A percentile compares a stretch with the other conserved stretches of the same genome.
Evolutionary conservation across 2,329 filamentous ascomycete genomes (phyloP).

Genomic region (Rugonectria rugulosa): DNA sequence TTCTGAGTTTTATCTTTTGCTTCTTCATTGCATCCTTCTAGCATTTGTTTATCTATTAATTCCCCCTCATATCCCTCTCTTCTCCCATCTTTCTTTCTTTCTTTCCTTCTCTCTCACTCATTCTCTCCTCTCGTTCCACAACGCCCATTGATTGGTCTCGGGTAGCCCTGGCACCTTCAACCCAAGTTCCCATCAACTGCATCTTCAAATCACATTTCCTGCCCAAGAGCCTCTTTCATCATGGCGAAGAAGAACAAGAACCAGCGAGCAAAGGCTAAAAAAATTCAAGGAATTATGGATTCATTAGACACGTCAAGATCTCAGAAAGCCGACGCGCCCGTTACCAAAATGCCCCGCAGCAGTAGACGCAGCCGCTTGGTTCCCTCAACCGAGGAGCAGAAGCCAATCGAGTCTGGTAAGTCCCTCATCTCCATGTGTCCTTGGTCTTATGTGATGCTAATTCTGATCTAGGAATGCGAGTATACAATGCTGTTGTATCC

Average conservation of each 20-base stretch:
- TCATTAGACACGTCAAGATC: not conserved
- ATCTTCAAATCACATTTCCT: not conserved
- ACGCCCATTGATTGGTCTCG: too few species aligned
- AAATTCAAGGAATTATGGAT: not conserved
- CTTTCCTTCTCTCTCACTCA: not conserved
- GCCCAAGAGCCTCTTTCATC: not conserved
- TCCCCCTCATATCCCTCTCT: too few species aligned
- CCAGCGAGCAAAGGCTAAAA: not conserved
- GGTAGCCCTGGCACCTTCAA: too few species aligned
- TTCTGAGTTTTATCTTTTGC: too few species aligned
- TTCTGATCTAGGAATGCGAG: not conserved
- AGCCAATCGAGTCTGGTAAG: too few species aligned
- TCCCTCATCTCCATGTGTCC: not conserved
- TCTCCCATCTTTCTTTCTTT: too few species aligned
- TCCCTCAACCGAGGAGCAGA: too few species aligned
- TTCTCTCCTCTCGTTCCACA: too few species aligned
- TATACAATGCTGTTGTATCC: slow-evolving; percentile 4
- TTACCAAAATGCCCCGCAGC: too few species aligned
- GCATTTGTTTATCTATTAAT: too few species aligned
- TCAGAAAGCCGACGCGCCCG: not conserved
- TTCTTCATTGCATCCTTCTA: too few species aligned
- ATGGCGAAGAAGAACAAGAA: not conserved
- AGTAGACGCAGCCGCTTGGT: too few species aligned
- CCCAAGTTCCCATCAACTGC: not conserved
- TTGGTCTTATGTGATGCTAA: not conserved